Evolutionary conservation across 345 rosid genomes (phyloP), one percentile per base, ranked within the genome.

Genomic region (Aethionema arabicum): DNA sequence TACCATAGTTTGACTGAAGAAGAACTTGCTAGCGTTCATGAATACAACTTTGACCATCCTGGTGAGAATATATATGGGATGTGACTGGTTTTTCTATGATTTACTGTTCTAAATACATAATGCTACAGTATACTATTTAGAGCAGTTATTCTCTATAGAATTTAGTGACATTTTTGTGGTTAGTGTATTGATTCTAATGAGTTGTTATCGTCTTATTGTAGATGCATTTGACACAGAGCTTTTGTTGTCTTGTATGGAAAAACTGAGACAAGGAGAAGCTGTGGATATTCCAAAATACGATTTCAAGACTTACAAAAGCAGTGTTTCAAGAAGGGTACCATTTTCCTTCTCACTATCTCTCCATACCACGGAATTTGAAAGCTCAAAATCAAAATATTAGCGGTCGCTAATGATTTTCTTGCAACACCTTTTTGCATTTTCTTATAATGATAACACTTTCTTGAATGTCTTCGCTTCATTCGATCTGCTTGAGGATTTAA

Each of bases 41-140:
- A 93, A 60, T 93, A 90, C 85, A 93, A 93, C 85, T 93, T 90
- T 83, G 99, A 93, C 72, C 99, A 90, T 81, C 99, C 97, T 39
- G 97, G 99, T 93, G 81, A 87, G 91, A 62, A 69, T 72, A 70
- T 68, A 64, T 78, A 50, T 51, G 4, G 61, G 53, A 0, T 60
- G 58, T 36, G 32, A 36, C 53, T 70, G 48, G 13, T 57, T 48
- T 48, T 56, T 2, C 30, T 63, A 37, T 70, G 49, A 29, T 51
- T 40, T 43, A 12, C 29, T 63, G 47, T 33, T 39, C n/a, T 63
- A 51, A 40, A 32, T 54, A 7, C 37, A 30, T 41, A 2, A 12
- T 59, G 59, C 37, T 35, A 41, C 31, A 31, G 31, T 63, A 36
- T 13, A 49, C 38, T 61, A 9, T 21, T 13, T 29, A 37, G 38